Base-by-base conservation (phyloP, 2,329 filamentous ascomycete species). In the Bipolaris cookei region DNA sequence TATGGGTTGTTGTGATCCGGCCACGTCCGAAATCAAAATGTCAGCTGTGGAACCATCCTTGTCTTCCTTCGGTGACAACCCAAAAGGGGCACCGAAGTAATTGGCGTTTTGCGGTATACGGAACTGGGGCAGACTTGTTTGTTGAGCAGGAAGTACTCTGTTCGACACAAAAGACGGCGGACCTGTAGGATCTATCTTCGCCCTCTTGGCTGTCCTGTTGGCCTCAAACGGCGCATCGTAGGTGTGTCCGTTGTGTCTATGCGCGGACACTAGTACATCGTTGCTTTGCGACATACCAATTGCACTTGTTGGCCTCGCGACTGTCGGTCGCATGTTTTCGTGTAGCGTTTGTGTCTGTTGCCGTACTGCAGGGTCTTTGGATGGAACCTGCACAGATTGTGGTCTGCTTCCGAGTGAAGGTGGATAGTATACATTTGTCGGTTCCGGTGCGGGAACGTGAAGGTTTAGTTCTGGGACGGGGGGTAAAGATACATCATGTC, bases 151-250 rank as follows among this genome's bases (percentile, higher is more conserved):
- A 13, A 11, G 42, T 14, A 14, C 20, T 14, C 25, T 45, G 8
- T 10, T 38, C 8, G 8, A n/a, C 23, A 10, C 18, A 18, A 13
- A 38, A 3, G 37, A 14, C 21, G 3, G 2, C n/a, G 7, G 28
- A 38, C 10, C 21, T 38, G 10, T n/a, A 10, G 46, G 13, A 10
- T 8, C 41, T 3, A 68, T 18, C 48, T 63, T 73, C 51, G 69
- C 62, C 50, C 69, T 66, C 51, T 75, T 75, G 8, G 56, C 53
- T 14, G 58, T 25, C 13, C 58, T 58, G 7, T 41, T 52, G n/a
- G 30, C 25, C 1, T 39, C 50, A 7, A 8, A 4, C 8, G 37
- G 18, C 14, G 25, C 48, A 4, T 30, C 13, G 10, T 32, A 18
- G 16, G 25, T 16, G 28, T 46, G 38, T 10, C 1, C 51, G 7